phyloP scores from a whole-genome alignment of 2,329 filamentous ascomycete genomes.

The Orbilia oligospora region DNA sequence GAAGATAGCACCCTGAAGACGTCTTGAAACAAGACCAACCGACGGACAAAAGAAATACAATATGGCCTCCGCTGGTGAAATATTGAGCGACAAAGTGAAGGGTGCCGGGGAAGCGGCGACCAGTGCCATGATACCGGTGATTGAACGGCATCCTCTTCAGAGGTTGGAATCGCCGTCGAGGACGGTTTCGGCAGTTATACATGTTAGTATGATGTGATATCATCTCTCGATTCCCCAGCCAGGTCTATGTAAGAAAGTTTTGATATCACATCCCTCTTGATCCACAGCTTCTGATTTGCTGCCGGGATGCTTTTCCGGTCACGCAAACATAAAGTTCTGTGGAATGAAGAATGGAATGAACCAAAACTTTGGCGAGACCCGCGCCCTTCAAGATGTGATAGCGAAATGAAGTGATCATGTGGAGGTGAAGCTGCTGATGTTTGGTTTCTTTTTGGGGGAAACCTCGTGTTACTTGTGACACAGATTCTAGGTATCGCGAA shows the following conservation, averaged over 20 bases:
- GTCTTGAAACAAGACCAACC: slow-evolving; percentile 41
- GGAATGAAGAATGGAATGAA: slow-evolving; percentile 7
- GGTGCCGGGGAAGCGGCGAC: slow-evolving; percentile 21
- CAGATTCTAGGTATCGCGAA: slow-evolving; percentile 56
- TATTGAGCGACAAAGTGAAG: slow-evolving; percentile 23
- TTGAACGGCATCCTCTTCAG: slow-evolving; percentile 74
- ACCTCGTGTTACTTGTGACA: slow-evolving; percentile 32
- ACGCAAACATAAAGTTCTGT: slow-evolving; percentile 25
- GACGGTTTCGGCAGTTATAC: slow-evolving; percentile 75
- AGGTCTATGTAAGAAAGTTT: neutral
- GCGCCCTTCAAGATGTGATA: neutral
- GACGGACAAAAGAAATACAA: slow-evolving; percentile 9
- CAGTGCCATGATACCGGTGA: slow-evolving; percentile 35
- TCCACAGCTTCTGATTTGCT: slow-evolving; percentile 18
- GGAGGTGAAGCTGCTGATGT: slow-evolving; percentile 41
- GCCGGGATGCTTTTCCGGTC: slow-evolving; percentile 27
- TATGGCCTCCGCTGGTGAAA: slow-evolving; percentile 30
- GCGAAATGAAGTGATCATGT: slow-evolving; percentile 42
- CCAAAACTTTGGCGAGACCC: slow-evolving; percentile 6
- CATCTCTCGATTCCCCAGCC: neutral
- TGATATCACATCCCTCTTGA: slow-evolving; percentile 4
- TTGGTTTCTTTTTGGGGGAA: slow-evolving; percentile 16
- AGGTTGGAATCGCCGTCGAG: slow-evolving; percentile 77
- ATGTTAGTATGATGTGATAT: slow-evolving; percentile 67
- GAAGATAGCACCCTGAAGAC: slow-evolving; percentile 20